A percentile compares a stretch with the other conserved stretches of the same genome.
Evolutionary conservation across 164 flowering plant genomes (phyloP).

Genomic region (Umbilicus rupestris): DNA sequence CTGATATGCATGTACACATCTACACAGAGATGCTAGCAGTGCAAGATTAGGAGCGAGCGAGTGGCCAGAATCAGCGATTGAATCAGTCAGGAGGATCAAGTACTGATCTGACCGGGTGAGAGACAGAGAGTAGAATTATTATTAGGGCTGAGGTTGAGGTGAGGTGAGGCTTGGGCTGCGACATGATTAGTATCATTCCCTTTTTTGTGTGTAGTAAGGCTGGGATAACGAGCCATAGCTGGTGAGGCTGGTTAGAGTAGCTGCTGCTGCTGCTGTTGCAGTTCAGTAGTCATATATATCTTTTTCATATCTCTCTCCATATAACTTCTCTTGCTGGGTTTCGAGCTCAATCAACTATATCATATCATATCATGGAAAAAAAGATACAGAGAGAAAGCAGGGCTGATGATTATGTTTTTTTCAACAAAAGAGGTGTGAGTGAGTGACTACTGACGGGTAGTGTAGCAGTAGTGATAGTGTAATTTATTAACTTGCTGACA

Average conservation of each 20-base stretch:
- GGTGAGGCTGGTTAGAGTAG: background rate
- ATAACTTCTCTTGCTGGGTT: conserved; percentile 1
- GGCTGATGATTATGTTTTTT: background rate
- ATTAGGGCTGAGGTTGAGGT: background rate
- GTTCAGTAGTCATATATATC: conserved; percentile 3
- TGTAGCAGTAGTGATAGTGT: background rate
- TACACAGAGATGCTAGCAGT: too few species aligned
- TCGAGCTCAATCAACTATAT: background rate
- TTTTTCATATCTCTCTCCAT: background rate
- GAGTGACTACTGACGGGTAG: background rate
- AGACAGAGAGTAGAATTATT: background rate
- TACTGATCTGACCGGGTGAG: background rate
- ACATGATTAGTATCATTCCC: conserved; percentile 1
- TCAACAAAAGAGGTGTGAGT: background rate
- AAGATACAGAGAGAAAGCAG: background rate
- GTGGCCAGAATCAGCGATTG: too few species aligned
- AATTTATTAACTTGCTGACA: background rate
- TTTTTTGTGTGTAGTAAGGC: background rate
- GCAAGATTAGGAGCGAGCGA: background rate
- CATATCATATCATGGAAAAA: conserved; percentile 1
- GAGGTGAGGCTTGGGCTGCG: background rate
- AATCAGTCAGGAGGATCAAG: background rate
- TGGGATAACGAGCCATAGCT: background rate
- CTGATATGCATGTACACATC: conserved; percentile 1
- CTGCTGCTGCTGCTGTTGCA: background rate